Conservation (phyloP, 257 asterid species). For the Thymus quinquecostatus region DNA sequence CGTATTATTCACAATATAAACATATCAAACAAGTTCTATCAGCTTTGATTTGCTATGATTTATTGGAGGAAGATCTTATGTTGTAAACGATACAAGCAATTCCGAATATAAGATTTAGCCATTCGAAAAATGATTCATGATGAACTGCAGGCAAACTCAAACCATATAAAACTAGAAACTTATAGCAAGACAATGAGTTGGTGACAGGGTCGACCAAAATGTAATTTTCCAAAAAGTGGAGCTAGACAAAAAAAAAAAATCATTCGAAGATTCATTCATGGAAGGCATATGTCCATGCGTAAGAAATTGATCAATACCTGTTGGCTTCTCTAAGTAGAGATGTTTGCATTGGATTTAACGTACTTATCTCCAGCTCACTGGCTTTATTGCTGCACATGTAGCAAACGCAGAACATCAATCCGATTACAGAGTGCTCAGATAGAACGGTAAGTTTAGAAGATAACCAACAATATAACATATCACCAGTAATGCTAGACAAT, state of each 20-base stretch:
- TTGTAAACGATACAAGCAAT: background rate
- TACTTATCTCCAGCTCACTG: constrained; percentile 41
- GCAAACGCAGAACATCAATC: constrained; percentile 2
- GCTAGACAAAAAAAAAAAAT: background rate
- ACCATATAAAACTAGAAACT: background rate
- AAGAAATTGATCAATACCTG: constrained; percentile 37
- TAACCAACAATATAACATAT: background rate
- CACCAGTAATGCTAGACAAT: background rate
- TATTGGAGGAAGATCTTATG: background rate
- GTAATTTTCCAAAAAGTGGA: background rate
- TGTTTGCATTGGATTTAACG: constrained; percentile 36
- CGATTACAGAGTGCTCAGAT: background rate
- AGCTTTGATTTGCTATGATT: background rate
- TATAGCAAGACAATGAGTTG: background rate
- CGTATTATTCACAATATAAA: constrained; percentile 9
- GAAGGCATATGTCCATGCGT: background rate
- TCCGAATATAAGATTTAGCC: background rate
- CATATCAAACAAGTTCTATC: constrained; percentile 2
- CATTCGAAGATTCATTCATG: background rate
- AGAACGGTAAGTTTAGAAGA: background rate
- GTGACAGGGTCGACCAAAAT: background rate
- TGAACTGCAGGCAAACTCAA: background rate
- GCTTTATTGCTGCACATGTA: constrained; percentile 37
- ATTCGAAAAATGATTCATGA: background rate
- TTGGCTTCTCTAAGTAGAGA: constrained; percentile 47